These are phyloP conservation scores for Amanita molliuscula DNA, from an alignment of 768 basidiomycete species.

Conservation along the genomic window DNA sequence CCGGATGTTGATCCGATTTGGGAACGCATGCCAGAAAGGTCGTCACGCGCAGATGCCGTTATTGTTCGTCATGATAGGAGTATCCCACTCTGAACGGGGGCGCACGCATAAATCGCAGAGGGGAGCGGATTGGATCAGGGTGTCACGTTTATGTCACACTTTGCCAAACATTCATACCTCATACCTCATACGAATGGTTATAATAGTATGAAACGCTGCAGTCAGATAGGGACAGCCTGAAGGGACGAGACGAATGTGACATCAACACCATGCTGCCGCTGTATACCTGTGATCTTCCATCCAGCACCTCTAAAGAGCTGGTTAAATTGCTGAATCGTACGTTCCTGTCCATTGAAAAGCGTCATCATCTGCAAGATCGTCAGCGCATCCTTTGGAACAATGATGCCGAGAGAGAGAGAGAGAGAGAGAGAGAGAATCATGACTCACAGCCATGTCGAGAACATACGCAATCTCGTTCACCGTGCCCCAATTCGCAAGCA, in stretches of 20 bases:
- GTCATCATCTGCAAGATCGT: conserved; percentile 24
- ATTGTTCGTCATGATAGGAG: conserved; percentile 60
- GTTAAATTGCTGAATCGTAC: conserved; percentile 23
- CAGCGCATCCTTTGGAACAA: not conserved
- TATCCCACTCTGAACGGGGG: conserved; percentile 17
- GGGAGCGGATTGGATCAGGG: too few species aligned
- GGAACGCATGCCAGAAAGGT: conserved; percentile 72
- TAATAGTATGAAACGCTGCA: too few species aligned
- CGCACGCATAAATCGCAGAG: too few species aligned
- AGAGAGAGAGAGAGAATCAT: too few species aligned
- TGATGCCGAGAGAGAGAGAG: too few species aligned
- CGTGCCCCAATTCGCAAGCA: conserved; percentile 29
- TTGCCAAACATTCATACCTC: not conserved
- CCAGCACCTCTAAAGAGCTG: conserved; percentile 19
- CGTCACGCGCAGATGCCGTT: conserved; percentile 48
- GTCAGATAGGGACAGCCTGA: conserved; percentile 16
- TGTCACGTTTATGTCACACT: not conserved
- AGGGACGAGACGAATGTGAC: conserved; percentile 14
- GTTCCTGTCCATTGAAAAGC: conserved; percentile 27
- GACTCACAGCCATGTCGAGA: conserved; percentile 25
- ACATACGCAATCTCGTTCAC: conserved; percentile 24
- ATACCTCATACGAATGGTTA: too few species aligned
- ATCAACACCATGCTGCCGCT: conserved; percentile 12
- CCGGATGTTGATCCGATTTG: conserved; percentile 98
- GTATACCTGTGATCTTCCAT: conserved; percentile 21